Base-by-base conservation (phyloP, 371 early-diverging fungal genomes). In the Fennellomyces sp. region DNA sequence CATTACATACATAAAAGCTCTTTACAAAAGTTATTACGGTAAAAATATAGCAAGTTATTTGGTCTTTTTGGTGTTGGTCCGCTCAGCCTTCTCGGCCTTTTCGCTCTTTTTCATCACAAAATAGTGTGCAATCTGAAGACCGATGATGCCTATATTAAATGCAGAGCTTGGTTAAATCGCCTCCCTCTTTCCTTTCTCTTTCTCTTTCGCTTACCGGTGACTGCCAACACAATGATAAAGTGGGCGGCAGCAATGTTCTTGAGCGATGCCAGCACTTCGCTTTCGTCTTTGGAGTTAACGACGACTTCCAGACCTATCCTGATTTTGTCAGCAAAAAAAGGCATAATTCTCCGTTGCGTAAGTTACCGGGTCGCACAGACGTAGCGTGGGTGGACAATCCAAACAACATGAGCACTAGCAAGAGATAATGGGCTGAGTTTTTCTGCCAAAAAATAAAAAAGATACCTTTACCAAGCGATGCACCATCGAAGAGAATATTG, bases 241-340 rank as follows among this genome's bases (percentile, higher is more conserved):
- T 80, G 80, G 42, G 77, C 77, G 55, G 75, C 80, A 27, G 80
- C 80, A 49, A 80, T 80, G 48, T 74, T 76, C 60, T 73, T 76
- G 27, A 76, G 56, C 25, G 68, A 65, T 7, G 56, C 41, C 8
- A 50, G 51, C 3, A 75, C 48, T 42, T 72, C 75, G 10, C 68
- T 64, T 51, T 72, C 59, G 21, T 45, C 31, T 0, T 66, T 61
- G 1, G 73, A 41, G 5, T 52, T 56, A 45, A 45, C 45, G 33
- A 76, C 65, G 17, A 52, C 52, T 4, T 58, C 54, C 33, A 80
- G 55, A 35, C 53, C 63, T 60, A 31, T 29, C 21, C 1, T 28
- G 15, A 21, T 12, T 12, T 30, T 11, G 25, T 47, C 31, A 48
- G 11, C 27, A 33, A 35, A 25, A 33, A 33, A 31, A 49, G 27